phyloP scores from a whole-genome alignment of 2,329 filamentous ascomycete species.

The Aplosporella prunicola region DNA sequence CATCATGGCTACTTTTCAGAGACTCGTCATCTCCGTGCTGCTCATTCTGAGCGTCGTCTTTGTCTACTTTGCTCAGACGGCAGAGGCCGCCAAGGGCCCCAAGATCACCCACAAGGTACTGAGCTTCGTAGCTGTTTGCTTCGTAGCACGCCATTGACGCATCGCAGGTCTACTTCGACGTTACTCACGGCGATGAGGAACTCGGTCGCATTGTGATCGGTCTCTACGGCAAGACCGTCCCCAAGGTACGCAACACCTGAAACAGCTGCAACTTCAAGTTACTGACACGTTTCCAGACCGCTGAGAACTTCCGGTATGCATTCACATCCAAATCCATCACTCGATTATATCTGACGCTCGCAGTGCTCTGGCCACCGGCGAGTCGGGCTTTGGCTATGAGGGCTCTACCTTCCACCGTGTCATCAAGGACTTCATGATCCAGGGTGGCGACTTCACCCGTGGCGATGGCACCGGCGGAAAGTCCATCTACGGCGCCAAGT shows the following conservation, averaged over 20 bases:
- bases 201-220: constrained; percentile 71
- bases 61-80: constrained; percentile 65
- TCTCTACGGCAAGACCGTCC: constrained; percentile 79
- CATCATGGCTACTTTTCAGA: constrained; percentile 67
- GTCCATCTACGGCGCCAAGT: constrained; percentile 79
- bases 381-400: constrained; percentile 79
- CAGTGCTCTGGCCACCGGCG: constrained; percentile 71
- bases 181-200: constrained; percentile 63
- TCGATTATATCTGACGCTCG: constrained; percentile 27
- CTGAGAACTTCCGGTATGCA: constrained; percentile 52
- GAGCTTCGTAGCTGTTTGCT: neutral
- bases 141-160: constrained; percentile 4
- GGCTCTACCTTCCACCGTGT: constrained; percentile 80
- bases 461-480: constrained; percentile 76
- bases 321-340: constrained; percentile 18
- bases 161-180: constrained; percentile 66
- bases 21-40: constrained; percentile 60
- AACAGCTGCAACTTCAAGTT: neutral
- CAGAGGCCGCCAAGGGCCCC: constrained; percentile 70
- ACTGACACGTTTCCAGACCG: constrained; percentile 38
- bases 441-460: constrained; percentile 80
- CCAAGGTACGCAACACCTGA: constrained; percentile 51
- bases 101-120: constrained; percentile 86
- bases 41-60: constrained; percentile 68
- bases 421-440: constrained; percentile 87